Evolutionary conservation across 1,284 basidiomycete genomes (phyloP), one percentile per base, ranked within the genome.

Genomic region (Austroboletus niveus): DNA sequence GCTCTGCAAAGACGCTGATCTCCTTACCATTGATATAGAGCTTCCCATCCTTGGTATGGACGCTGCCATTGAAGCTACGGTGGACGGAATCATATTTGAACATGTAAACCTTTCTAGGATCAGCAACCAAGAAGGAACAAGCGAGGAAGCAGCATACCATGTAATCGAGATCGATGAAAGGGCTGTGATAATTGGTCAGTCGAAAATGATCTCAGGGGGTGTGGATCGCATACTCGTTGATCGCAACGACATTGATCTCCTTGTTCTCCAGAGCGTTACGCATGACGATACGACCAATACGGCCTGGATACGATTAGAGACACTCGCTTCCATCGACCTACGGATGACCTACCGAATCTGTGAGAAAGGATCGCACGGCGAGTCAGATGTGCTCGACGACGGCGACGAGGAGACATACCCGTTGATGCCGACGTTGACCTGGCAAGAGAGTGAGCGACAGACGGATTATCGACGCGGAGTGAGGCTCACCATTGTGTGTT

Each of bases 21-120:
- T 79, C 49, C 71, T 90, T 87, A 74, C 88, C 89, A 69, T 94
- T 80, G 72, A 99, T 85, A 70, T 81, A 70, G 58, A 99, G 92
- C 77, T 98, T 95, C 68, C 90, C 92, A 68, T 94, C 89, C 79
- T 91, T 89, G 72, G 78, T 74, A 72, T 85, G 80, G 63, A 99
- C 85, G 52, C 81, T 72, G 58, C 95, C 96, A 72, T 93, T 87
- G 87, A 90, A 99, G 73, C 89, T 86, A 59, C 96, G 93, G 81
- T 99, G 96, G 66, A 95, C 94, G 57, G 94, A 94, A 75, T 98
- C 96, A 74, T 89, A 98, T 84, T 98, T 98, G 92, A 98, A 97
- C 95, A 99, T 97, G 87, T 99, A 98, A 71, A 93, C 87, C 89
- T 90, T 55, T 7, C 10, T 17, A 8, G 14, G 41, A 10, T 65